Conservation (phyloP, 805 yeast genomes). For the Cyberlindnera amylophila region DNA sequence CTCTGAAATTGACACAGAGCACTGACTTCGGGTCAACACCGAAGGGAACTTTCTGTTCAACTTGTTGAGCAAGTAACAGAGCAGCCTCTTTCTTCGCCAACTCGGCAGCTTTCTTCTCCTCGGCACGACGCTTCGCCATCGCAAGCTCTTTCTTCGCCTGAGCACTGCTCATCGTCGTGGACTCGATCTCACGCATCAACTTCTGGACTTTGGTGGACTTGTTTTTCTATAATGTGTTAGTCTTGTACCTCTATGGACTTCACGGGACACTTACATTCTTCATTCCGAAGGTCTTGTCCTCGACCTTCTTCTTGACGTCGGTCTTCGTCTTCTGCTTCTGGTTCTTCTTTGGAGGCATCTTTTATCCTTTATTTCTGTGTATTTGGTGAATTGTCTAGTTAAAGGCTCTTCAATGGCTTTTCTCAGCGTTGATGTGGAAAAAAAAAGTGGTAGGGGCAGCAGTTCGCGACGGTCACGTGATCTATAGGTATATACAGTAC, state of each 20-base stretch:
- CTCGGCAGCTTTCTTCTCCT: slow-evolving; percentile 88
- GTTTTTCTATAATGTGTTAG: slow-evolving; percentile 48
- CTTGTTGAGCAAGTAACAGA: slow-evolving; percentile 60
- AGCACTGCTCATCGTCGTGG: slow-evolving; percentile 47
- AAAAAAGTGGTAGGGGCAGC: slow-evolving; percentile 1
- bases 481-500: too few relatives aligned
- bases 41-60: slow-evolving; percentile 86
- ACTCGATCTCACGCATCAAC: slow-evolving; percentile 62
- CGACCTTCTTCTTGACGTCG: slow-evolving; percentile 61
- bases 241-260: neutral
- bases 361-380: neutral
- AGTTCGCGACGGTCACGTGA: neutral
- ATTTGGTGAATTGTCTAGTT: neutral
- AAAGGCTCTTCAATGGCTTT: too few relatives aligned
- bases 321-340: slow-evolving; percentile 44
- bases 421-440: neutral
- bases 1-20: slow-evolving; percentile 84
- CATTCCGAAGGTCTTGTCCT: slow-evolving; percentile 93
- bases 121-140: slow-evolving; percentile 59
- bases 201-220: slow-evolving; percentile 87
- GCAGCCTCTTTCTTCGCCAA: slow-evolving; percentile 86
- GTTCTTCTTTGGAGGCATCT: slow-evolving; percentile 82
- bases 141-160: slow-evolving; percentile 73
- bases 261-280: slow-evolving; percentile 46
- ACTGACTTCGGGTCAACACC: slow-evolving; percentile 97